Evolutionary conservation across 2,329 filamentous ascomycete species (phyloP).

Genomic region (Aureobasidium musti): DNA sequence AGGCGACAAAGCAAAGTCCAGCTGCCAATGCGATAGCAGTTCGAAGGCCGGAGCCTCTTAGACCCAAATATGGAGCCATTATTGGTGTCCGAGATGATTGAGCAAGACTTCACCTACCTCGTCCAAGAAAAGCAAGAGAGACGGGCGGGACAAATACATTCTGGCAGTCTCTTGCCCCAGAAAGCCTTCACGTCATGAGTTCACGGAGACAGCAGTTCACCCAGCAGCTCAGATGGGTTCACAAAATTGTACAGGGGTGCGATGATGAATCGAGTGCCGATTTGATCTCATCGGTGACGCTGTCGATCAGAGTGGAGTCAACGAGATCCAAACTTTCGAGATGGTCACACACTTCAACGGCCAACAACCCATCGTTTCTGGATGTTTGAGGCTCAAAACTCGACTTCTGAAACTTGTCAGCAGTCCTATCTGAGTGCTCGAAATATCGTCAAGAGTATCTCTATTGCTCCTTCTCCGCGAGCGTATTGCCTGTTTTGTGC

Average conservation of each 20-base stretch:
- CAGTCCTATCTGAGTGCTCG: not conserved
- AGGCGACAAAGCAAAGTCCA: slow-evolving; percentile 41
- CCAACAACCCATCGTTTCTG: not conserved
- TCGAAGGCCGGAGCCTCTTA: slow-evolving; percentile 32
- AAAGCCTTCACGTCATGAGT: slow-evolving; percentile 26
- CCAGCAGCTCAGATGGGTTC: slow-evolving; percentile 10
- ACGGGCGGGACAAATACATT: slow-evolving; percentile 21
- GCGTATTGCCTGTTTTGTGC: not conserved
- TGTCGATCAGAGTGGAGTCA: slow-evolving; percentile 22
- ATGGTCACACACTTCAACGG: not conserved
- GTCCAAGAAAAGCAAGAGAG: slow-evolving; percentile 18
- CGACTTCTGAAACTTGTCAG: not conserved
- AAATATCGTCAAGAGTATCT: not conserved
- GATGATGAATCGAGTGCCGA: slow-evolving; percentile 19
- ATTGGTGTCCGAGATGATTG: not conserved
- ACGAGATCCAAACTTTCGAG: slow-evolving; percentile 14
- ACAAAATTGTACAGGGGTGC: slow-evolving; percentile 25
- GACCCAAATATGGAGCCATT: slow-evolving; percentile 33
- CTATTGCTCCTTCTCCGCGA: not conserved
- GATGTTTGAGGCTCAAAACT: not conserved
- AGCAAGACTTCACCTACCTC: slow-evolving; percentile 15
- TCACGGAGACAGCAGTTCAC: slow-evolving; percentile 12
- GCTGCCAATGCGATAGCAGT: slow-evolving; percentile 34
- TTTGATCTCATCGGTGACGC: slow-evolving; percentile 27
- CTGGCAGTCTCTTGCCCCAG: not conserved